Percentiles rank a stretch among this genome's conserved stretches.
Conservation (phyloP, 148 eudicot genomes). For the Fagopyrum esculentum region DNA sequence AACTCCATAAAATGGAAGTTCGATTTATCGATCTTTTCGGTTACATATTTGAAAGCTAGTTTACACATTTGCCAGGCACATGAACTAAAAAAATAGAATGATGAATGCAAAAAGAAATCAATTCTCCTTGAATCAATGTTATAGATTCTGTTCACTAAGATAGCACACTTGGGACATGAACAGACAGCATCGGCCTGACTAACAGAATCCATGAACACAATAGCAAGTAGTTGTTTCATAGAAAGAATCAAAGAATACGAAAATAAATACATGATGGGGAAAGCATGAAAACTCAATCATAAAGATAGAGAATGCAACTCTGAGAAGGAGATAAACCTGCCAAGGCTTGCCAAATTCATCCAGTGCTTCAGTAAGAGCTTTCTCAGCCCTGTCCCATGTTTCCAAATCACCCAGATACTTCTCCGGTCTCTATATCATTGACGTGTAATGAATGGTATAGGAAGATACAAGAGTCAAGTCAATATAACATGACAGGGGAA, state of each 20-base stretch:
- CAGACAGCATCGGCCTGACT: neutral
- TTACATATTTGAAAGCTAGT: neutral
- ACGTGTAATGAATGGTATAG: neutral
- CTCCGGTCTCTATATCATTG: conserved; percentile 72
- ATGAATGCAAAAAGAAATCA: no score
- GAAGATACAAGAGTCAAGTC: neutral
- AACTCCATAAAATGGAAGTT: neutral
- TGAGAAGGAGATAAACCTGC: conserved; percentile 61
- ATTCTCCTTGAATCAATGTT: no score
- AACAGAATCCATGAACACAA: neutral
- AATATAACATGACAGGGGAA: neutral
- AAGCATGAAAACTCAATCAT: neutral
- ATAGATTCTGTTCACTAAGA: no score
- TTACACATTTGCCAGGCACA: neutral
- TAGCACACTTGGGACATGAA: no score
- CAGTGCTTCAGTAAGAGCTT: conserved; percentile 80
- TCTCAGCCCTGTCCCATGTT: conserved; percentile 91
- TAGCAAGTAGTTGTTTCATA: neutral
- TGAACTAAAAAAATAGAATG: neutral
- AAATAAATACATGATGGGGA: neutral
- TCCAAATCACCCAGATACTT: conserved; percentile 78
- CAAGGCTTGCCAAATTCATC: conserved; percentile 88
- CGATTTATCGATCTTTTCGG: neutral
- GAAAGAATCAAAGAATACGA: neutral
- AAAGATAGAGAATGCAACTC: neutral